Evolutionary conservation across 352 stramenopile species (phyloP), one percentile per base, ranked within the genome.

Genomic region (Phytopythium chamaehyphon): DNA sequence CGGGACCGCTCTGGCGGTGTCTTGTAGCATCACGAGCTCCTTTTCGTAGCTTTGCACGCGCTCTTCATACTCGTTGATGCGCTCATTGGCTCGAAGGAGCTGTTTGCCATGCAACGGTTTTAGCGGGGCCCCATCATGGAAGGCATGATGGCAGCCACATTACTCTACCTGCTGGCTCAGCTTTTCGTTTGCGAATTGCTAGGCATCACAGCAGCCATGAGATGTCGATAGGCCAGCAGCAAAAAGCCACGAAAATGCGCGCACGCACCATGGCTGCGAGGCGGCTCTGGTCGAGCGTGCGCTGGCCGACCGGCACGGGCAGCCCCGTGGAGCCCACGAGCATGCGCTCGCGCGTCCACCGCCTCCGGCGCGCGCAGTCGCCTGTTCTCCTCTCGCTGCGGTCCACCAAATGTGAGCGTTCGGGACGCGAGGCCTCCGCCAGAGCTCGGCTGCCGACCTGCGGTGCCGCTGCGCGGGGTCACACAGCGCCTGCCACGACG

Each of bases 311-410:
- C 5, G 49, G 24, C 9, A 40, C 36, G 0, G 77, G 68, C 16
- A 82, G 39, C 14, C 68, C 62, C 24, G 52, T 67, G 0, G 59
- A 66, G 38, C 60, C 52, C 24, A 82, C 47, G 2, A 77, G 73
- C 61, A 83, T 80, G 12, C 79, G 64, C 35, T 86, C 68, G 22
- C 79, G 63, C 35, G 64, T 82, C 79, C 79, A 90, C 12, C 64
- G 47, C n/a, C 79, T 62, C 42, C 79, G 60, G 2, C 79, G 69
- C 15, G 85, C 67, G 23, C 61, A 54, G 21, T 80, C 64, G 22
- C 40, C 57, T 14, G 69, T 51, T 9, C 39, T 62, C 44, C 66
- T 57, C 36, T 80, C 68, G 47, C 75, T 88, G 24, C 10, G 11
- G 10, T 12, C n/a, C 16, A 7, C 33, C 37, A 7, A 3, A 0